These are phyloP conservation scores for Aspergillus avenaceus DNA, from an alignment of 495 filamentous ascomycete species.

Conservation along the genomic window DNA sequence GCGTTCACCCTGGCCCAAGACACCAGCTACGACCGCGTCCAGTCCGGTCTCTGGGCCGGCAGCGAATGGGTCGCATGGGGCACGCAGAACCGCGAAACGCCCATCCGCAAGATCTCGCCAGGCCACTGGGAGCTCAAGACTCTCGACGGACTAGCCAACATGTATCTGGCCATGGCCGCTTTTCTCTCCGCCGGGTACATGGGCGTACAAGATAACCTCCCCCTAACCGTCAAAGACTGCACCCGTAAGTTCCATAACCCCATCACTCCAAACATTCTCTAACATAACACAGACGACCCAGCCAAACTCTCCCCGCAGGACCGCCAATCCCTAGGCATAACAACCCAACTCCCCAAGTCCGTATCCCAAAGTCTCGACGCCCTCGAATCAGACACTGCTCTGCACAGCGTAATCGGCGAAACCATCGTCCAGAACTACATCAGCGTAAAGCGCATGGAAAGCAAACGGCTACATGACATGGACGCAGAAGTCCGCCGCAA, in stretches of 20 bases:
- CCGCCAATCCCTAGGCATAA: conserved; percentile 31
- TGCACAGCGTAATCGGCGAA: conserved; percentile 40
- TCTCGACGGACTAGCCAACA: conserved; percentile 39
- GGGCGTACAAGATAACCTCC: conserved; percentile 47
- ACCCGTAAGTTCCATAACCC: conserved; percentile 22
- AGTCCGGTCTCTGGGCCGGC: conserved; percentile 52
- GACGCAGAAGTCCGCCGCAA: conserved; percentile 43
- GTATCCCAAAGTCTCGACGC: conserved; percentile 26
- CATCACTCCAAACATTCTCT: not conserved
- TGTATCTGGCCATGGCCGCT: conserved; percentile 50
- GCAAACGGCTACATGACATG: conserved; percentile 44
- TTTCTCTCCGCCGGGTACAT: conserved; percentile 61
- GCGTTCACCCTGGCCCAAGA: conserved; percentile 37
- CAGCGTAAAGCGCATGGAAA: conserved; percentile 54
- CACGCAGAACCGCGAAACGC: conserved; percentile 41
- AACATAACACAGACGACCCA: conserved; percentile 22
- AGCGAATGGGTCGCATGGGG: conserved; percentile 44
- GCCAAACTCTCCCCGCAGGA: conserved; percentile 20
- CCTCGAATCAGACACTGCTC: conserved; percentile 17
- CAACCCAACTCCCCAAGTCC: conserved; percentile 34
- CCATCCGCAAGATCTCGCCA: conserved; percentile 34
- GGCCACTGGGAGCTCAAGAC: conserved; percentile 42
- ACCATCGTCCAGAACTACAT: conserved; percentile 57
- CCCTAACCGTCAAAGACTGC: conserved; percentile 55
- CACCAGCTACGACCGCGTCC: conserved; percentile 39